Evolutionary conservation across 805 yeast genomes (phyloP), one percentile per base, ranked within the genome.

Genomic region (Metschnikowia reukaufii): DNA sequence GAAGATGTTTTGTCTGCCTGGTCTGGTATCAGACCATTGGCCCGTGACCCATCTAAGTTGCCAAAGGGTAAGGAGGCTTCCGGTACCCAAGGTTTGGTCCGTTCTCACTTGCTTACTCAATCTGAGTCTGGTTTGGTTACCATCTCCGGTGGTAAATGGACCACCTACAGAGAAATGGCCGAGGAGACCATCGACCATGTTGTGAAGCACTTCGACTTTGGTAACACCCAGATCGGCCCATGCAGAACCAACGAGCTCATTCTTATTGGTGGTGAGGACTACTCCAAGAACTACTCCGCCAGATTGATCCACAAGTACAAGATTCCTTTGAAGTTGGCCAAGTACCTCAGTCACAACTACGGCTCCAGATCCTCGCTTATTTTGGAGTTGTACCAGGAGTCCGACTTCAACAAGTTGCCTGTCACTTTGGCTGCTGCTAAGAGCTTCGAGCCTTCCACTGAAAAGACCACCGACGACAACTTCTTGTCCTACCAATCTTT

Each of bases 161-260:
- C 98, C 44, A 91, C 98, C 31, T 92, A 91, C 75, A 81, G 97
- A 73, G 96, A 89, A 73, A 91, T 91, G 97, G 96, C 97, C 18
- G 84, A 91, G 72, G 96, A 92, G 72, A 88, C 96, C 37, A 83
- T 91, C 39, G 84, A 88, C 66, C 81, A 81, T 56, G 82, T 86
- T 44, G 75, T 88, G 39, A 74, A 79, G 61, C 56, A 63, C 36
- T 68, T 68, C 47, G 70, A 71, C 42, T 73, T 76, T 44, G 48
- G 53, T 15, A 58, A 52, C 70, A 57, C 48, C 46, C 64, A 67
- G 36, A 49, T 53, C 59, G 39, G 63, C 43, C 77, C 79, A 25
- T 82, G 86, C 64, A 70, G 66, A 50, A 83, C 89, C 36, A 76
- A 74, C 61, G 58, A 62, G 51, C 57, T 81, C 51, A 73, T 82